phyloP scores from a whole-genome alignment of 2,329 filamentous ascomycete genomes.

The Cadophora gregata region DNA sequence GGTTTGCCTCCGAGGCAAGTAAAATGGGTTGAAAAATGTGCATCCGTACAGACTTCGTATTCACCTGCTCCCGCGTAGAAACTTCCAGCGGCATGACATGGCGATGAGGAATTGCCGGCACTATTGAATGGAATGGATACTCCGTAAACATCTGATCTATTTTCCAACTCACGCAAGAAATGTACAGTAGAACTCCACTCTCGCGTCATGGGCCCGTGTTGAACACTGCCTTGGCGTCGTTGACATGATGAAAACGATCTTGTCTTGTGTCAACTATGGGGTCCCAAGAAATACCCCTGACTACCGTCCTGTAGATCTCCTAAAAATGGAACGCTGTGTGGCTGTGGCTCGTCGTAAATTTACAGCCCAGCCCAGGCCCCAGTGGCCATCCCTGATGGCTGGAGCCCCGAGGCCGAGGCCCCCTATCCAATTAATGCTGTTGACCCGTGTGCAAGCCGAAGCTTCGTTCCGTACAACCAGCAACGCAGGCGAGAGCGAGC shows the following conservation, averaged over 20 bases:
- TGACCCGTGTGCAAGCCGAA: neutral
- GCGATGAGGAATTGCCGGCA: neutral
- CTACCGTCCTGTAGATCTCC: conserved; percentile 13
- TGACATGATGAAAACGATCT: neutral
- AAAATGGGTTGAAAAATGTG: neutral
- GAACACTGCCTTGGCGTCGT: neutral
- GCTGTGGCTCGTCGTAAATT: conserved; percentile 13
- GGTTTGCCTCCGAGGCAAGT: neutral
- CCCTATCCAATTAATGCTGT: neutral
- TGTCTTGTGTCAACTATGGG: neutral
- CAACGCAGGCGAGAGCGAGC: neutral
- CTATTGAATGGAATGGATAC: conserved; percentile 9
- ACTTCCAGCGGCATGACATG: conserved; percentile 7
- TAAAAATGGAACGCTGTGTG: conserved; percentile 15
- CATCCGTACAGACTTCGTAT: neutral
- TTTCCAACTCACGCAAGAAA: neutral
- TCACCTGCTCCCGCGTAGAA: neutral
- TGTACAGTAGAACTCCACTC: neutral
- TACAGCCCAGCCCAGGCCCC: neutral
- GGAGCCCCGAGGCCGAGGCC: too few relatives aligned
- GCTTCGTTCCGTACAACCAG: too few relatives aligned
- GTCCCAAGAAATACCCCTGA: neutral
- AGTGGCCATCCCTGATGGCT: neutral
- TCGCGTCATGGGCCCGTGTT: conserved; percentile 11
- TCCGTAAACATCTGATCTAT: neutral